Evolutionary conservation across 352 stramenopile genomes (phyloP), one percentile per base, ranked within the genome.

Genomic region (Plasmopara halstedii): DNA sequence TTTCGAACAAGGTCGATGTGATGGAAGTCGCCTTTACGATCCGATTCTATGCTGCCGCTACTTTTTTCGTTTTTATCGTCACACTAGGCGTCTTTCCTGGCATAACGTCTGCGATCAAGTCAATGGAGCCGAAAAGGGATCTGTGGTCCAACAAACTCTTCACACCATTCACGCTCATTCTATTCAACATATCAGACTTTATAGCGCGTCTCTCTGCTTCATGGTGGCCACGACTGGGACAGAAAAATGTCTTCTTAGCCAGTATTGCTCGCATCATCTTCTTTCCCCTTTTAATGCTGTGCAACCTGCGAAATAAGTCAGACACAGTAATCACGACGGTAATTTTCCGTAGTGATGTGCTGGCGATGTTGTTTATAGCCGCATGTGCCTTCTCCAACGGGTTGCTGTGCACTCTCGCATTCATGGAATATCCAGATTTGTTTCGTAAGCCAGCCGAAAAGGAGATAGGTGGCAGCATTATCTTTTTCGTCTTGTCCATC

Each of bases 401-500:
- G 10, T 52, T 88, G 29, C 34, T 93, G 40, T 75, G 56, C 17
- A 88, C 78, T 25, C 43, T 88, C 31, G 70, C 78, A 22, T 67
- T 90, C 38, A 93, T 93, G 81, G 58, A 87, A 53, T 88, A 86
- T 53, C 72, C 81, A 18, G 48, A 65, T 25, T 29, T 78, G 20
- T 67, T 87, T 17, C 53, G 43, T 22, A 67, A 59, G 23, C 81
- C 67, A 48, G 59, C 58, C 25, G 81, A 85, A 36, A 90, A 90
- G 40, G 75, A 88, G 42, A 36, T 88, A 15, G 71, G 74, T 29
- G 74, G 81, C 29, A 85, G 71, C 21, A 57, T 88, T 57, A 88
- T 93, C 73, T 88, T 89, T 57, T 88, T 90, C 39, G 66, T 85
- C 39, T 57, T 93, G 14, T 87, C 75, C 3, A 51, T 86, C 6